Evolutionary conservation across 441 rosid species (phyloP).

Genomic region (Corymbia citriodora): DNA sequence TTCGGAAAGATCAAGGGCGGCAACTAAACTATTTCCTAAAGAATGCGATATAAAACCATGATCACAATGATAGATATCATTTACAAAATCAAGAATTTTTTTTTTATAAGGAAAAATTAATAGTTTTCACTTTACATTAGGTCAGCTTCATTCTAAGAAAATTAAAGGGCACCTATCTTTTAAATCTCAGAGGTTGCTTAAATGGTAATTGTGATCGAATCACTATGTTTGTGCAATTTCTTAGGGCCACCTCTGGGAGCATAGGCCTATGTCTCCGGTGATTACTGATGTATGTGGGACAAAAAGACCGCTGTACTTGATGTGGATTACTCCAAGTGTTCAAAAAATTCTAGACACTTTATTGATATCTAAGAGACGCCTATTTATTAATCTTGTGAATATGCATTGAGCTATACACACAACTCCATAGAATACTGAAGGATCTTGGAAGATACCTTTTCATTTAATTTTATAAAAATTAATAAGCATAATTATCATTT

Average conservation of each 20-base stretch:
- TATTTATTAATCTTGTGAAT: neutral
- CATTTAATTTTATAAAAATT: neutral
- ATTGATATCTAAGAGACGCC: neutral
- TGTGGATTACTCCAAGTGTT: fast-evolving
- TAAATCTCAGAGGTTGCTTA: too few relatives aligned
- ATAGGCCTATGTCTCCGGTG: too few relatives aligned
- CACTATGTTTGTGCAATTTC: too few relatives aligned
- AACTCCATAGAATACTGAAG: neutral
- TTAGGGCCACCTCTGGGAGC: too few relatives aligned
- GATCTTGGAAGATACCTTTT: neutral
- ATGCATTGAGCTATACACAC: neutral
- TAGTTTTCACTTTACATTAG: neutral
- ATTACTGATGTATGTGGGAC: too few relatives aligned
- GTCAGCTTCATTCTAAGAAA: too few relatives aligned
- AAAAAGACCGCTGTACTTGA: too few relatives aligned
- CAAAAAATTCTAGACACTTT: neutral
- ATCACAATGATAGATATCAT: neutral
- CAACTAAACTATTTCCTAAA: neutral
- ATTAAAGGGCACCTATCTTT: fast-evolving
- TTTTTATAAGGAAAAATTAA: neutral
- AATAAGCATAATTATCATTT: neutral
- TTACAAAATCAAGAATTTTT: neutral
- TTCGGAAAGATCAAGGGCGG: neutral
- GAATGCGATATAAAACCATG: neutral
- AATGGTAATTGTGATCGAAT: too few relatives aligned